phyloP scores from a whole-genome alignment of 129 eudicot genomes.

The Silybum marianum region DNA sequence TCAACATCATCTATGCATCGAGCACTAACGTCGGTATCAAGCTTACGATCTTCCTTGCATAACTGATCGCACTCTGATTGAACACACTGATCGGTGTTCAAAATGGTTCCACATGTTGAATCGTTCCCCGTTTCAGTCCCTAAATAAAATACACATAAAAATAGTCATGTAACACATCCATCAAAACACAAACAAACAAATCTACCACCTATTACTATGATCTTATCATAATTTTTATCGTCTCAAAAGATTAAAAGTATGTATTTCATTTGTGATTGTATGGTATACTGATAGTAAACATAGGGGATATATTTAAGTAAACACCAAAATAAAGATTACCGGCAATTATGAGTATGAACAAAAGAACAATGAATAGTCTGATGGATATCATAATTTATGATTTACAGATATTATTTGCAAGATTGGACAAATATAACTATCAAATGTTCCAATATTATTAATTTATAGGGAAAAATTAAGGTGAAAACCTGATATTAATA shows the following conservation, averaged over 20 bases:
- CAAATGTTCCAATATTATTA: background rate
- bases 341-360: background rate
- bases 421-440: background rate
- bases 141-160: background rate
- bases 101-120: too few relatives aligned
- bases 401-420: background rate
- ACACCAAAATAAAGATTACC: background rate
- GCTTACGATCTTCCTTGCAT: too few relatives aligned
- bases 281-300: too few relatives aligned
- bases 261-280: background rate
- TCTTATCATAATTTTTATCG: too few relatives aligned
- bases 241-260: too few relatives aligned
- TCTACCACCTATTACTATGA: too few relatives aligned
- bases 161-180: background rate
- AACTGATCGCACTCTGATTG: background rate
- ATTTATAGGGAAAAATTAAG: background rate
- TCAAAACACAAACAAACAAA: too few relatives aligned
- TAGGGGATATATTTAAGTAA: too few relatives aligned
- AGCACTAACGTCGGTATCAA: background rate
- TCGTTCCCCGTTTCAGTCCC: background rate
- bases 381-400: background rate
- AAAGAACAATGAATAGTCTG: slow-evolving; percentile 12
- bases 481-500: background rate
- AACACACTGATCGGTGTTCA: background rate
- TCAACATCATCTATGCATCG: background rate